phyloP scores from a whole-genome alignment of 2,329 filamentous ascomycete species.

The Lizonia empirigonia region DNA sequence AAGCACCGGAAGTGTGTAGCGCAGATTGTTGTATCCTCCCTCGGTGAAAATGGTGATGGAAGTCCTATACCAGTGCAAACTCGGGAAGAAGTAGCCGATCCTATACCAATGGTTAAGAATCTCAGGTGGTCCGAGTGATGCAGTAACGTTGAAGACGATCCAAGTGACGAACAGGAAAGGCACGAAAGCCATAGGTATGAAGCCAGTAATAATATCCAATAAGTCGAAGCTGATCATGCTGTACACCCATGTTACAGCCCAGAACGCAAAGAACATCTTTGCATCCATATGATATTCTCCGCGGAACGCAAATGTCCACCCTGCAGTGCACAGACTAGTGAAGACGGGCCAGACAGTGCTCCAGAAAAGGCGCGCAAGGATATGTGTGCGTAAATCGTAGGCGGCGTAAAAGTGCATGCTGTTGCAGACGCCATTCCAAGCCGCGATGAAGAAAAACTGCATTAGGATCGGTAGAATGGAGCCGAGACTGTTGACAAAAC shows the following conservation, averaged over 20 bases:
- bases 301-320: slow-evolving; percentile 19
- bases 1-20: slow-evolving; percentile 16
- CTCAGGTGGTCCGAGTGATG: slow-evolving; percentile 1
- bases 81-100: slow-evolving; percentile 16
- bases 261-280: slow-evolving; percentile 22
- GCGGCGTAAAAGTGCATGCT: slow-evolving; percentile 18
- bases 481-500: slow-evolving; percentile 48
- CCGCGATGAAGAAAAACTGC: slow-evolving; percentile 56
- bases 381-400: slow-evolving; percentile 17
- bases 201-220: slow-evolving; percentile 15
- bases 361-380: slow-evolving; percentile 17
- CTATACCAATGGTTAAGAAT: slow-evolving; percentile 11
- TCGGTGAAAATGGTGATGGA: slow-evolving; percentile 16
- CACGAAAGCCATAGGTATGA: slow-evolving; percentile 12
- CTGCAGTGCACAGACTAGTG: slow-evolving; percentile 16
- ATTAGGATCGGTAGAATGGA: slow-evolving; percentile 54
- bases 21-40: slow-evolving; percentile 11
- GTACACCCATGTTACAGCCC: slow-evolving; percentile 18
- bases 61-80: slow-evolving; percentile 17
- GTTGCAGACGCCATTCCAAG: slow-evolving; percentile 50
- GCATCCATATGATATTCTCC: slow-evolving; percentile 15
- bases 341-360: slow-evolving; percentile 16
- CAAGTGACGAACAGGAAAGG: slow-evolving; percentile 10
- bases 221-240: slow-evolving; percentile 19
- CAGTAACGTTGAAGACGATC: slow-evolving; percentile 15